Conservation (phyloP, 2,329 filamentous ascomycete species). For the Tolypocladium tundrense region DNA sequence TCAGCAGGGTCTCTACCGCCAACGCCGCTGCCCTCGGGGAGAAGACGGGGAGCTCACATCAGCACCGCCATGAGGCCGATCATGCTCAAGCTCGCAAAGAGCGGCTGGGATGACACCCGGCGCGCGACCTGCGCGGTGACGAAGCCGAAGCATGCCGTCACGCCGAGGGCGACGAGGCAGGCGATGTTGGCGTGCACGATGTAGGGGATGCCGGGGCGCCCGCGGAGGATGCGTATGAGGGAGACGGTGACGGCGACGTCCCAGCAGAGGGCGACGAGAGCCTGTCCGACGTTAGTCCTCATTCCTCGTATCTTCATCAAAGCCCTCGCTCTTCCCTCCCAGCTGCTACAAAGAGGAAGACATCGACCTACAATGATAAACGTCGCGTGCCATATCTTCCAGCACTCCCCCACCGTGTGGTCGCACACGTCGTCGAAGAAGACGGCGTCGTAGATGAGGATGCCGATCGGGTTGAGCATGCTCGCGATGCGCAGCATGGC, state of each 20-base stretch:
- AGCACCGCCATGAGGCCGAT: background rate
- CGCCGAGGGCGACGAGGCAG: background rate
- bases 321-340: too few relatives aligned
- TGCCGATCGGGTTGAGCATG: background rate
- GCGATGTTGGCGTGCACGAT: background rate
- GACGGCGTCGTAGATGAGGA: background rate
- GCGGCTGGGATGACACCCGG: background rate
- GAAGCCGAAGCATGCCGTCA: background rate
- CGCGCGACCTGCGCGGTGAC: background rate
- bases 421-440: background rate
- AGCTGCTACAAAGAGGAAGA: too few relatives aligned
- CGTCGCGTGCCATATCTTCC: background rate
- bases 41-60: background rate
- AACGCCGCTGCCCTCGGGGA: background rate
- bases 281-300: background rate
- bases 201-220: background rate
- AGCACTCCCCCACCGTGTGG: background rate
- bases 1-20: background rate
- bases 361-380: background rate
- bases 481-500: background rate
- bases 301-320: too few relatives aligned
- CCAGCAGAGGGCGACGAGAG: background rate
- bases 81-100: background rate
- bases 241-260: background rate
- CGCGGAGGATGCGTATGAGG: background rate